Conservation (phyloP, 2,329 filamentous ascomycete genomes). For the Penicillium brasilianum region DNA sequence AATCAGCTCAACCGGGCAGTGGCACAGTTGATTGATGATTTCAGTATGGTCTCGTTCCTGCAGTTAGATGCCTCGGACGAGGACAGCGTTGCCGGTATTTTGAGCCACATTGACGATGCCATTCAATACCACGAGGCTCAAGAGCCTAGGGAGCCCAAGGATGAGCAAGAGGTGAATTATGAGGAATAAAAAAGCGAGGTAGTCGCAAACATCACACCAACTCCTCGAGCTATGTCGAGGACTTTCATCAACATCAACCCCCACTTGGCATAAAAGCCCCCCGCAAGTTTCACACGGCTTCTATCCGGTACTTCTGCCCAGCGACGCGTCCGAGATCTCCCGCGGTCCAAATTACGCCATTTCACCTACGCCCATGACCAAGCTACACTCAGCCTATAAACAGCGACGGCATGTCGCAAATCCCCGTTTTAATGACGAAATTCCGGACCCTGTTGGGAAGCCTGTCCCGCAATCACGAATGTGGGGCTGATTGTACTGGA, state of each 20-base stretch:
- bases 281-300: not conserved
- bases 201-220: too few species aligned
- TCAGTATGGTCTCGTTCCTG: conserved; percentile 96
- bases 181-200: conserved; percentile 39
- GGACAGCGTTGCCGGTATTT: conserved; percentile 81
- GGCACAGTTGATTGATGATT: conserved; percentile 90
- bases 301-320: not conserved
- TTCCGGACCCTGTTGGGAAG: conserved; percentile 11
- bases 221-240: not conserved
- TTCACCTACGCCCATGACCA: not conserved
- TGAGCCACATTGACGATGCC: conserved; percentile 93
- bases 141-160: conserved; percentile 81
- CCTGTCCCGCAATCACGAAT: not conserved
- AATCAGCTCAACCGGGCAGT: conserved; percentile 84
- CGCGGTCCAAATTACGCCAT: not conserved
- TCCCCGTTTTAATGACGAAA: not conserved
- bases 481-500: conserved; percentile 3
- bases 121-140: conserved; percentile 94
- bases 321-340: not conserved
- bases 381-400: not conserved
- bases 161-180: conserved; percentile 62
- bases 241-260: not conserved
- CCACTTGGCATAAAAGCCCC: not conserved
- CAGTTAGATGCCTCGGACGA: conserved; percentile 89
- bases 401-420: not conserved